Conservation (phyloP, 306 rosid species). For the Trichosanthes cucumerina region DNA sequence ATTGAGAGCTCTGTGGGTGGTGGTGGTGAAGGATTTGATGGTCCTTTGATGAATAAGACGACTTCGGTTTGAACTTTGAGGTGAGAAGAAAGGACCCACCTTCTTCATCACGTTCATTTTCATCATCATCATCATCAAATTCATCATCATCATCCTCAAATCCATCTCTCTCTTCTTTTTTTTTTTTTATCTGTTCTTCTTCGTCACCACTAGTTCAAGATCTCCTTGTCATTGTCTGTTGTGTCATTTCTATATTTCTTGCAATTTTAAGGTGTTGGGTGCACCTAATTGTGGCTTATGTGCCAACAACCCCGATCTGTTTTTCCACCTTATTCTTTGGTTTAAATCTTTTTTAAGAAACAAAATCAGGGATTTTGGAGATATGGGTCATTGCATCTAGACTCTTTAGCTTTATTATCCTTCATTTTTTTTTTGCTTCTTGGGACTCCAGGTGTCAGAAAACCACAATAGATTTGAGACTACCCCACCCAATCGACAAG, state of each 20-base stretch:
- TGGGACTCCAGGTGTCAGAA: constrained; percentile 43
- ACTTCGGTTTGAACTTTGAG: constrained; percentile 19
- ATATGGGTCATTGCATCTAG: constrained; percentile 41
- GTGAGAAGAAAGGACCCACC: constrained; percentile 24
- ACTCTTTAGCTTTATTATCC: constrained; percentile 19
- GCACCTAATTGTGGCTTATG: constrained; percentile 27
- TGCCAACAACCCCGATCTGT: constrained; percentile 36
- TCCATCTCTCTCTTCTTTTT: constrained; percentile 5
- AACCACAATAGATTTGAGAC: constrained; percentile 33
- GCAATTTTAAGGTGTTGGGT: constrained; percentile 21
- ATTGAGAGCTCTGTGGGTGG: constrained; percentile 29
- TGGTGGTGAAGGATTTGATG: constrained; percentile 28
- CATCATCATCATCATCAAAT: constrained; percentile 15
- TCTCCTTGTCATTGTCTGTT: constrained; percentile 18
- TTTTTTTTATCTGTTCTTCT: background rate
- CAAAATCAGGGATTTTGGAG: constrained; percentile 25
- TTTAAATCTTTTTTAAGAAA: constrained; percentile 11
- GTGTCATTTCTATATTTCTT: constrained; percentile 10
- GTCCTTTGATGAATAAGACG: constrained; percentile 30
- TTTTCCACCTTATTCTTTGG: constrained; percentile 13
- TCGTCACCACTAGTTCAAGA: constrained; percentile 17
- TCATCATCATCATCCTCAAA: constrained; percentile 27
- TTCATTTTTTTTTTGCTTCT: constrained; percentile 7
- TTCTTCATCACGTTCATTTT: constrained; percentile 33
- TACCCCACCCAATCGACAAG: constrained; percentile 34